Conservation (phyloP, 1,284 basidiomycete genomes). For the Pseudozyma hubeiensis region DNA sequence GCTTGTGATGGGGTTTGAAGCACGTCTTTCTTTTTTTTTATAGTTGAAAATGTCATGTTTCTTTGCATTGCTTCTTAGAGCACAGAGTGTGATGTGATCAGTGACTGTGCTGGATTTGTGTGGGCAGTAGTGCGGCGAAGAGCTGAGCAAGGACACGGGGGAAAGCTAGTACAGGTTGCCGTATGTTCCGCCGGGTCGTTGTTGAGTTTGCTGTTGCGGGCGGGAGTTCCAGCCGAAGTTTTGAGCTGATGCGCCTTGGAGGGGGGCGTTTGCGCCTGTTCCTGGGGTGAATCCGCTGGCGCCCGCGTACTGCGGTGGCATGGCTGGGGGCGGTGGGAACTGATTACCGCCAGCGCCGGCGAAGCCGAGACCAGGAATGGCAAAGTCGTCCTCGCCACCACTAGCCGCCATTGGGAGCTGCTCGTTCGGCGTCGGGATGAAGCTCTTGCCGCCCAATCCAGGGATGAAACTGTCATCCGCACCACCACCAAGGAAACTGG, state of each 20-base stretch:
- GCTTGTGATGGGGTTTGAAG: background rate
- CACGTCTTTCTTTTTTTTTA: background rate
- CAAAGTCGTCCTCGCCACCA: constrained; percentile 19
- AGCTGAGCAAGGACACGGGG: too few relatives aligned
- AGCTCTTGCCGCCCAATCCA: constrained; percentile 20
- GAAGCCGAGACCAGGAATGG: constrained; percentile 31
- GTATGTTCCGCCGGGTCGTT: constrained; percentile 37
- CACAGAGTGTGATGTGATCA: background rate
- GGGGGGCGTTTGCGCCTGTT: constrained; percentile 29
- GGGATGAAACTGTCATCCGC: constrained; percentile 42
- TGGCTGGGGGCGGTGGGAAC: background rate
- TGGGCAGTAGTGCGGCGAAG: background rate
- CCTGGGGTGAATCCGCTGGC: constrained; percentile 20
- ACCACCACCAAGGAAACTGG: background rate
- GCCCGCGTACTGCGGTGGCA: background rate
- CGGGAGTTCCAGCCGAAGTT: constrained; percentile 19
- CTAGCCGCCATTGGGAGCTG: background rate
- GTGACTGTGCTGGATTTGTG: background rate
- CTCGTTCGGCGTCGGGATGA: constrained; percentile 15
- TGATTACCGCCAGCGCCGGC: background rate
- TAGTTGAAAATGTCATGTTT: background rate
- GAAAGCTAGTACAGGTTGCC: constrained; percentile 33
- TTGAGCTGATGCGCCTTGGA: constrained; percentile 4
- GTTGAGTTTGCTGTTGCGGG: constrained; percentile 7
- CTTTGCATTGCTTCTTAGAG: background rate